Conservation (phyloP, 495 filamentous ascomycete genomes). For the Penicillium flavigenum region DNA sequence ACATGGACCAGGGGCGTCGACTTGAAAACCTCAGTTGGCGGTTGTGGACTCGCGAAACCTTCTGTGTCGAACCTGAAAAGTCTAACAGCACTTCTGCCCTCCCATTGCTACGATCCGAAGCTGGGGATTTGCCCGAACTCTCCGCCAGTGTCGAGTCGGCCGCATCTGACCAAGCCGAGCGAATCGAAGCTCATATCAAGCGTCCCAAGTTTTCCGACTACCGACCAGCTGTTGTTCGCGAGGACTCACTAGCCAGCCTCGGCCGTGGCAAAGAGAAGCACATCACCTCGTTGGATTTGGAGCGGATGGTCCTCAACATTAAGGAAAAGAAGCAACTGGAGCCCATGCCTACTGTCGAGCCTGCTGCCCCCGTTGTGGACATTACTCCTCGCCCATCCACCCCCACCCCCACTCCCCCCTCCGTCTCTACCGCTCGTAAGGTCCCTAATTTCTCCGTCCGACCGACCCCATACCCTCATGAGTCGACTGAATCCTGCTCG, state of each 20-base stretch:
- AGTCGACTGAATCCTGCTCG: constrained; percentile 56
- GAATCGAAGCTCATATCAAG: constrained; percentile 64
- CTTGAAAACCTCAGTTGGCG: constrained; percentile 96
- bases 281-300: constrained; percentile 80
- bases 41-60: constrained; percentile 93
- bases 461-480: constrained; percentile 28
- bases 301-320: constrained; percentile 89
- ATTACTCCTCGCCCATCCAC: constrained; percentile 49
- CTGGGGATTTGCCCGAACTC: constrained; percentile 71
- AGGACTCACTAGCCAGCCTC: constrained; percentile 51
- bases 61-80: constrained; percentile 79
- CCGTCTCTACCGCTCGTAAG: constrained; percentile 32
- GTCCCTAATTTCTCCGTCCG: constrained; percentile 19
- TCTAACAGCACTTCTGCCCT: constrained; percentile 46
- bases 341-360: constrained; percentile 50
- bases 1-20: constrained; percentile 87
- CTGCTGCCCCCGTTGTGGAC: constrained; percentile 51
- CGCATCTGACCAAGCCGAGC: constrained; percentile 68
- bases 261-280: constrained; percentile 80
- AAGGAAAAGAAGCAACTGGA: constrained; percentile 72
- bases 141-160: constrained; percentile 90
- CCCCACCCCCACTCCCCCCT: constrained; percentile 44
- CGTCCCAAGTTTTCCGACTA: constrained; percentile 47
- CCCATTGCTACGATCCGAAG: constrained; percentile 45
- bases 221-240: constrained; percentile 46